Percentiles rank a stretch among this genome's conserved stretches.
phyloP scores from a whole-genome alignment of 2,329 filamentous ascomycete genomes.

The Scedosporium dehoogii region DNA sequence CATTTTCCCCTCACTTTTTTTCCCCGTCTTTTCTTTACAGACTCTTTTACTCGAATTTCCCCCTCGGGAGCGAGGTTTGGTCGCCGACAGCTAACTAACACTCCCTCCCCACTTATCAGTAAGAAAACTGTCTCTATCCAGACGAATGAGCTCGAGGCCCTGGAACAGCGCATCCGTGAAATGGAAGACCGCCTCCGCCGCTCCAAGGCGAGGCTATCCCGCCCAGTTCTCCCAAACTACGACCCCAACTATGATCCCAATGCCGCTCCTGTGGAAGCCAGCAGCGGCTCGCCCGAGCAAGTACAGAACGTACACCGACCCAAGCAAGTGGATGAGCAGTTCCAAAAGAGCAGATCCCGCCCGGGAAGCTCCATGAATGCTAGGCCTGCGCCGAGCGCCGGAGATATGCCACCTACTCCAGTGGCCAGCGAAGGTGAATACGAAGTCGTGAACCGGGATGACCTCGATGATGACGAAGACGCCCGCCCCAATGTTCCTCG shows the following conservation, averaged over 20 bases:
- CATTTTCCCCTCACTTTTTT: conserved; percentile 6
- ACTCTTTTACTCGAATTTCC: background rate
- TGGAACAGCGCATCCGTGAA: conserved; percentile 74
- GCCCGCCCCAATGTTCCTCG: conserved; percentile 7
- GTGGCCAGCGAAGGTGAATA: conserved; percentile 52
- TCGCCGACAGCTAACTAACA: background rate
- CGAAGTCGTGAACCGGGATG: conserved; percentile 13
- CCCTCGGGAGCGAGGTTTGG: background rate
- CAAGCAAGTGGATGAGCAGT: conserved; percentile 12
- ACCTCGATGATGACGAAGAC: conserved; percentile 12
- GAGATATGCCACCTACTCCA: conserved; percentile 50
- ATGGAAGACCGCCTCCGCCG: conserved; percentile 67
- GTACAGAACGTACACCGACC: conserved; percentile 13
- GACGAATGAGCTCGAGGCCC: conserved; percentile 70
- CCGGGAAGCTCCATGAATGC: conserved; percentile 43
- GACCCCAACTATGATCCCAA: background rate
- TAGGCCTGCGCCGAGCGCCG: conserved; percentile 41
- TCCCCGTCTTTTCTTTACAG: conserved; percentile 4
- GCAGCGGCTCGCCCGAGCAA: conserved; percentile 4
- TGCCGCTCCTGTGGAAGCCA: conserved; percentile 1
- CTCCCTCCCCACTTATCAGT: conserved; percentile 34
- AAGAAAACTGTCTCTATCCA: conserved; percentile 69
- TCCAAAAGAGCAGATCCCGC: conserved; percentile 25
- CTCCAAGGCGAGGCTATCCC: conserved; percentile 9
- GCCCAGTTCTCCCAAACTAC: conserved; percentile 1